Evolutionary conservation across 805 yeast species (phyloP), one percentile per base, ranked within the genome.

Genomic region (Metschnikowia proteae): DNA sequence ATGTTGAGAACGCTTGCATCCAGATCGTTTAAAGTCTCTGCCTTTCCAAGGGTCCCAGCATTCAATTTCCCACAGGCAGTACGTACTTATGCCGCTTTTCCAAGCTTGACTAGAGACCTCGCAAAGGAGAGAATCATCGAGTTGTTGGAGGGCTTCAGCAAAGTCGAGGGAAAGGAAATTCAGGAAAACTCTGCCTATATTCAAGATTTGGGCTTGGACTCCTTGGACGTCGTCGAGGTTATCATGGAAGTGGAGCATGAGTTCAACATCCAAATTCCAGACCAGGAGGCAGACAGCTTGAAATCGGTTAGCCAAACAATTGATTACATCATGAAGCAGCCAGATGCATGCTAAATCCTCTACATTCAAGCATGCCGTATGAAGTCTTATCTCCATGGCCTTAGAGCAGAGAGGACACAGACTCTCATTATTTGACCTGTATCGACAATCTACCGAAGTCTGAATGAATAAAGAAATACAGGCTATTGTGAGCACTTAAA

Each of bases 141-240:
- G 60, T 67, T 83, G 59, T 72, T 83, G 54, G 86, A 83, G 65
- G 81, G 84, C 6, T 83, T 78, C 66, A 83, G 78, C 56, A 83
- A 82, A 61, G 74, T 80, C 22, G 73, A 73, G 38, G 54, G 63
- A 43, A 71, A 68, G 50, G 73, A 67, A 35, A 66, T 73, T 54
- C 62, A 62, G 34, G 77, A 72, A 49, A 57, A 59, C 17, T 58
- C 72, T 5, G 58, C 72, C 7, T 73, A 63, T 57, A 60, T 62
- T 22, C 70, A 67, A 47, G 78, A 73, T 54, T 67, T 73, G 57
- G 77, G 76, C 23, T 70, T 73, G 61, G 78, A 73, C 61, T 71
- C 76, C 9, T 71, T 73, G 60, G 78, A 73, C 49, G 78, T 73
- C 23, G 76, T 71, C 23, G 78, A 73, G 57, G 75, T 73, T 11